Conservation (phyloP, 345 rosid species). For the Garcia nutans region DNA sequence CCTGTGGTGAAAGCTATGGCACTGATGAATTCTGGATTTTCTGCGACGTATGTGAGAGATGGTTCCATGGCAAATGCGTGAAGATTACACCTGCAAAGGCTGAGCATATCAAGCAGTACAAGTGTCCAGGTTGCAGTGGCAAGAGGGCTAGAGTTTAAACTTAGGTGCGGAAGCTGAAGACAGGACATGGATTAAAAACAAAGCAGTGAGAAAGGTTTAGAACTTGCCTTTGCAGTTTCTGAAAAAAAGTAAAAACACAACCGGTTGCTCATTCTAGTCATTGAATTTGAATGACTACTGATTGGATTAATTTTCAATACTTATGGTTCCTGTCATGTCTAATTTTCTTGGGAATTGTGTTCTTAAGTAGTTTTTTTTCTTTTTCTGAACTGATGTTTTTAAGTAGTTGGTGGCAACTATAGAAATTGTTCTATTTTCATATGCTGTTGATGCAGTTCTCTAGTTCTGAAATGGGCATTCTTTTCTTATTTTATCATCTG, state of each 20-base stretch:
- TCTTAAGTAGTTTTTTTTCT: constrained; percentile 6
- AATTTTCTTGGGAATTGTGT: constrained; percentile 28
- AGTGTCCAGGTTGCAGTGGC: constrained; percentile 94
- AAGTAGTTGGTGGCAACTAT: constrained; percentile 23
- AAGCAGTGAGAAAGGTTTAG: constrained; percentile 35
- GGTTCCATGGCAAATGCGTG: constrained; percentile 99
- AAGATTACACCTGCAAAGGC: constrained; percentile 99
- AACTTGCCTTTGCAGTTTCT: constrained; percentile 35
- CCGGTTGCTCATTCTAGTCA: constrained; percentile 26
- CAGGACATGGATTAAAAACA: constrained; percentile 22
- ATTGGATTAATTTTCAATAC: constrained; percentile 22
- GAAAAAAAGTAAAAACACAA: constrained; percentile 38
- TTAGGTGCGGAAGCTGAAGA: constrained; percentile 31
- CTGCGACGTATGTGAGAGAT: constrained; percentile 92
- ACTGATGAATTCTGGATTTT: constrained; percentile 98
- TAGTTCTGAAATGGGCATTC: background rate
- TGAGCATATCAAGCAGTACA: constrained; percentile 97
- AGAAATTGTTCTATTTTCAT: background rate
- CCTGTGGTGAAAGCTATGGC: constrained; percentile 93
- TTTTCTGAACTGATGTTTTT: background rate
- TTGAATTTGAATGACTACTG: constrained; percentile 27
- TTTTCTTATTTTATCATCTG: background rate
- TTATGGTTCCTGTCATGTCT: constrained; percentile 30
- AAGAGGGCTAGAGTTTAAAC: constrained; percentile 85
- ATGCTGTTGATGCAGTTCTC: background rate